Base-by-base conservation (phyloP, 305 asterid species). In the Rubia tinctorum region DNA sequence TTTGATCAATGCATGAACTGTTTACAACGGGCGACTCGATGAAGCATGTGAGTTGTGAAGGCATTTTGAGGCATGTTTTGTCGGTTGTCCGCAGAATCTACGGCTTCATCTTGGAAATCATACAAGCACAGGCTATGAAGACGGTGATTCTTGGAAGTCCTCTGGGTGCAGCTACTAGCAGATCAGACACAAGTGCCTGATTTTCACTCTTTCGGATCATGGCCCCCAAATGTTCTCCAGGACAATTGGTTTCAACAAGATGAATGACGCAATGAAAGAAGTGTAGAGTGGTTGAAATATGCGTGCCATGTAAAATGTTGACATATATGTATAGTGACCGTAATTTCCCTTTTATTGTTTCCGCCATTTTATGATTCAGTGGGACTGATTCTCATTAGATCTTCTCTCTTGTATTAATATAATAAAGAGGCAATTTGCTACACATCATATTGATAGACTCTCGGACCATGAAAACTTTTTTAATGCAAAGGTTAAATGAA, bases 81-180 rank as follows among this genome's bases (percentile, higher is more conserved):
- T 58, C 18, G 18, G 55, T 69, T 25, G 13, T 79, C 20, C 71
- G 69, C 20, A 60, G 69, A 67, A 62, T 68, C 0, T 25, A 22
- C 9, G 65, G 65, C 27, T 62, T 11, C 42, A 20, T 72, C 60
- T 51, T 42, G 43, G 40, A 68, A 71, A 40, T 66, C 51, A 66
- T 80, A 68, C 76, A 27, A 64, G 73, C 78, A 43, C 78, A 69
- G 39, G 78, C 80, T 25, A 69, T 40, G 44, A 76, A 80, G 67
- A 72, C 76, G 3, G 74, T 76, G 44, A 65, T 69, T 47, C 67
- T 80, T 44, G 83, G 81, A 7, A 44, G 59, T 30, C 23, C 65
- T 23, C 59, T 7, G 39, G 8, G 23, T 53, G 23, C 22, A 18
- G 59, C 22, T 17, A 18, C 37, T 27, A 15, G 64, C 23, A 12